Conservation (phyloP, 139 green algal species). For the Chlamydomonas eustigma region DNA sequence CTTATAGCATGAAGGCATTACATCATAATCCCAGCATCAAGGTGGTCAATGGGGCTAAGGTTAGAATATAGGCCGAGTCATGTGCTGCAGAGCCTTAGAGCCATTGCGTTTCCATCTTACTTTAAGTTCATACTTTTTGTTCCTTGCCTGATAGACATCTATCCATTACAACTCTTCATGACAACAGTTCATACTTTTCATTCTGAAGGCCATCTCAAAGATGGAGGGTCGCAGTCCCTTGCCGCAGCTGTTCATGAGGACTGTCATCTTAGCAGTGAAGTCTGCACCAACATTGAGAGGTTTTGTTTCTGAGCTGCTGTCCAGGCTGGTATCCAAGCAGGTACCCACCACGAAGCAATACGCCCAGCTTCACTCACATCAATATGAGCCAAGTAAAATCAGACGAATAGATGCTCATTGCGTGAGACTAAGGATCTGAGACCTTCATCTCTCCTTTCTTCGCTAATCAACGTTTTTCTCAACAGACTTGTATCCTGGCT, state of each 20-base stretch:
- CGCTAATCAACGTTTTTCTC: no score
- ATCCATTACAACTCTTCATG: background rate
- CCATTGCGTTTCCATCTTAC: background rate
- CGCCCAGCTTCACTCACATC: background rate
- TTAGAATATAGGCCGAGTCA: no score
- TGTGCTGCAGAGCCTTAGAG: no score
- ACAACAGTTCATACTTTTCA: background rate
- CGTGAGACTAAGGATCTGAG: background rate
- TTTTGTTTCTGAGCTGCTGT: constrained; percentile 62
- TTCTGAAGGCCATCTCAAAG: constrained; percentile 3
- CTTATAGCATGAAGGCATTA: no score
- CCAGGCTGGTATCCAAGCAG: constrained; percentile 52
- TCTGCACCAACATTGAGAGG: constrained; percentile 43
- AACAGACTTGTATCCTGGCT: no score
- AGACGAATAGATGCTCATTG: background rate
- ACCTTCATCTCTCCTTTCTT: background rate
- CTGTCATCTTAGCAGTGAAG: constrained; percentile 57
- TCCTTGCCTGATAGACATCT: background rate
- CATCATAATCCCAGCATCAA: no score
- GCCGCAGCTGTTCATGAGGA: constrained; percentile 67
- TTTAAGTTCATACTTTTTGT: background rate
- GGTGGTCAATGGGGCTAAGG: no score
- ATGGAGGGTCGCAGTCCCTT: constrained; percentile 47
- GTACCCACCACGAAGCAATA: constrained; percentile 10
- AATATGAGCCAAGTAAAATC: background rate